A percentile compares a stretch with the other conserved stretches of the same genome.
These are phyloP conservation scores for Penicillium decumbens DNA, from an alignment of 2,329 filamentous ascomycete genomes.

Conservation along the genomic window DNA sequence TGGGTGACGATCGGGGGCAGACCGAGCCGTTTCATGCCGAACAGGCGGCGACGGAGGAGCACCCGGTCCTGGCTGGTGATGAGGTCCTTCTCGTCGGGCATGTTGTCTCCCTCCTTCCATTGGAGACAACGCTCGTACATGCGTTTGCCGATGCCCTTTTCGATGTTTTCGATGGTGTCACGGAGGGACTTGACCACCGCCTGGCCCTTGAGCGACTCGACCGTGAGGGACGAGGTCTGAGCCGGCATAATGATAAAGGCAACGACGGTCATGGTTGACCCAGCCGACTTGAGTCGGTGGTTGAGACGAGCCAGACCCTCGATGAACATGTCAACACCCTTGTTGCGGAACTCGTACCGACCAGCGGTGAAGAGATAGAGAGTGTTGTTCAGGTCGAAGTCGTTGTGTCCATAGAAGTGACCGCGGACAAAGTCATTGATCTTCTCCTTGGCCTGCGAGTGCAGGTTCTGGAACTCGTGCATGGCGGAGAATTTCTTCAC, in stretches of 20 bases:
- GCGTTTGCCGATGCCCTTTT: slow-evolving; percentile 84
- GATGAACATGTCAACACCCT: slow-evolving; percentile 99
- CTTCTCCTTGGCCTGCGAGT: slow-evolving; percentile 94
- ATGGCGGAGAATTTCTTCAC: slow-evolving; percentile 98
- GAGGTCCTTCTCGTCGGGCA: slow-evolving; percentile 95
- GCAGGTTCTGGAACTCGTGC: slow-evolving; percentile 97
- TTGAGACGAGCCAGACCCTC: slow-evolving; percentile 92
- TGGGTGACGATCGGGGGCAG: slow-evolving; percentile 96
- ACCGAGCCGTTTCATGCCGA: slow-evolving; percentile 89
- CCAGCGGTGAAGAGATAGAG: slow-evolving; percentile 97
- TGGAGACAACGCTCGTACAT: slow-evolving; percentile 90
- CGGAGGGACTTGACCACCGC: slow-evolving; percentile 94
- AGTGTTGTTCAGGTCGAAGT: slow-evolving; percentile 94
- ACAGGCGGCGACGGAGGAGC: slow-evolving; percentile 81
- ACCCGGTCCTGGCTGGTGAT: slow-evolving; percentile 90
- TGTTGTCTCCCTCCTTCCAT: slow-evolving; percentile 90
- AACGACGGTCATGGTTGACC: slow-evolving; percentile 89
- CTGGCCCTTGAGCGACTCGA: slow-evolving; percentile 93
- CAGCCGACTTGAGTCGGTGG: slow-evolving; percentile 77
- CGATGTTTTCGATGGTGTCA: slow-evolving; percentile 89
- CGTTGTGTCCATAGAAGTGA: slow-evolving; percentile 97
- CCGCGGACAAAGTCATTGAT: slow-evolving; percentile 97
- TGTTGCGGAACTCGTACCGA: slow-evolving; percentile 96
- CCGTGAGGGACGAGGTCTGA: slow-evolving; percentile 88
- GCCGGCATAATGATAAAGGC: slow-evolving; percentile 99